Conservation (phyloP, 2,329 filamentous ascomycete genomes). For the Nectriaceae sp. region DNA sequence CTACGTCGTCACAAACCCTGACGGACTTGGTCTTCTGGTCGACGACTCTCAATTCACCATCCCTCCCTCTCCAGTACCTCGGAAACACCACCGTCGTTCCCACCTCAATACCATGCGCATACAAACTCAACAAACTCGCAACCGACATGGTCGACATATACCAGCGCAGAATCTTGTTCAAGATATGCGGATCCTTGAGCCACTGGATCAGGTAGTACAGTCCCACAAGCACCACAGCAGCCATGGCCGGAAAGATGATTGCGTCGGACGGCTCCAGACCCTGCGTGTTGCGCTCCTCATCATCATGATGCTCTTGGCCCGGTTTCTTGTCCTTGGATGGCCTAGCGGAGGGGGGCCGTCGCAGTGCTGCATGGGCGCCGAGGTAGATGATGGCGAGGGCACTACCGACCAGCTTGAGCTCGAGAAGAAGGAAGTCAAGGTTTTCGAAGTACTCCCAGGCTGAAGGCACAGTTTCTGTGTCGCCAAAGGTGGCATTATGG, state of each 20-base stretch:
- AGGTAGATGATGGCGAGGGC: conserved; percentile 83
- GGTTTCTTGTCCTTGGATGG: conserved; percentile 51
- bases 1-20: conserved; percentile 36
- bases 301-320: conserved; percentile 49
- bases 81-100: conserved; percentile 72
- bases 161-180: conserved; percentile 80
- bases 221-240: conserved; percentile 68
- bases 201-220: conserved; percentile 90
- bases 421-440: conserved; percentile 45
- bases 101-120: conserved; percentile 71
- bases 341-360: conserved; percentile 77
- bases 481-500: conserved; percentile 31
- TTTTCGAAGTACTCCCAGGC: conserved; percentile 35
- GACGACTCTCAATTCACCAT: conserved; percentile 47
- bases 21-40: conserved; percentile 44
- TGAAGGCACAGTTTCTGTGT: conserved; percentile 22
- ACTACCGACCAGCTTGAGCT: conserved; percentile 57
- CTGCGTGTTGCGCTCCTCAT: conserved; percentile 52
- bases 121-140: conserved; percentile 72
- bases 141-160: conserved; percentile 83
- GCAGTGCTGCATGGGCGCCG: conserved; percentile 81
- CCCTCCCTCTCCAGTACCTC: conserved; percentile 58
- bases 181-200: conserved; percentile 75
- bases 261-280: conserved; percentile 71
- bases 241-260: conserved; percentile 79